Base-by-base conservation (phyloP, 2,329 filamentous ascomycete species). In the Phyllosticta paracitricarpa region DNA sequence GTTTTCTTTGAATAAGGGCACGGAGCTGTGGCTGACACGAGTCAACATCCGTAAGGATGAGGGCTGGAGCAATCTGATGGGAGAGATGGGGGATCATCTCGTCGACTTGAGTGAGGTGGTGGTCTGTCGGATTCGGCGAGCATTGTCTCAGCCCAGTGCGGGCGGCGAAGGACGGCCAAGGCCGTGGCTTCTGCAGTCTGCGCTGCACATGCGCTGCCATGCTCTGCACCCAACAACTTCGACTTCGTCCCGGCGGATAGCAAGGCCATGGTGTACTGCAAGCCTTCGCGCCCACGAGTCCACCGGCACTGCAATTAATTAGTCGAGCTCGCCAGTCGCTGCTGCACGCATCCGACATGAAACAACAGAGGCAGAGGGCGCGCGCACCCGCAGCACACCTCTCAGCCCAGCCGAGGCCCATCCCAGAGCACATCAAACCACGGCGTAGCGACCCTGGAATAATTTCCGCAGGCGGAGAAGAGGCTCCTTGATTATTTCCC, bases 391-490 rank as follows among this genome's bases (percentile, higher is more conserved):
- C 33, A 61, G 51, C 58, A 56, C 58, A 51, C 22, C 59, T 57
- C 54, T 54, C 40, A 57, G 33, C 59, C 55, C 59, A 61, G 57
- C 54, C 59, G 59, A 61, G 59, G 19, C 59, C 54, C 19, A 61
- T 54, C 59, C 59, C 26, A 30, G 59, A 61, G 59, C 54, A 57
- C 59, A 61, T 61, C 59, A 61, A 61, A 61, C 59, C 59, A 54
- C 59, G 54, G 54, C 59, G 54, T 40, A 53, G 35, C 58, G 26
- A 54, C 51, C 60, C 60, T 61, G 57, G 52, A 52, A 61, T 58
- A 61, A 61, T 61, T 61, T 61, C 60, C 60, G 60, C 56, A 51
- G 56, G 56, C 60, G 60, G 60, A 61, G 60, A 61, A 61, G 60
- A 57, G 60, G 56, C 60, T 61, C 60, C 60, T 61, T 61, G 55